Conservation (phyloP, 2,329 filamentous ascomycete genomes). For the Trichophyton verrucosum region DNA sequence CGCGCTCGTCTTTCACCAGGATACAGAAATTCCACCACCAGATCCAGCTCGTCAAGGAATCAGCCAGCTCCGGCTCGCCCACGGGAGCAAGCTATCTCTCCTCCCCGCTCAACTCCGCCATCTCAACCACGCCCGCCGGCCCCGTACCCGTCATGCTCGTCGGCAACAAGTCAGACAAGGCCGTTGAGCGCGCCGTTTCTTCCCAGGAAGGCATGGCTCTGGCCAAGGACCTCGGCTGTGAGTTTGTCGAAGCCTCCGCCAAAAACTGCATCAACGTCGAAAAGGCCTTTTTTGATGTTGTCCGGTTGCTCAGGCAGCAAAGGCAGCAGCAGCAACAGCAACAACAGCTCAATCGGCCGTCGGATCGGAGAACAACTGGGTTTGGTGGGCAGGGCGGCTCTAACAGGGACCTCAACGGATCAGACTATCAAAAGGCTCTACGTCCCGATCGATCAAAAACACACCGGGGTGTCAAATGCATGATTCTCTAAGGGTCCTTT, state of each 20-base stretch:
- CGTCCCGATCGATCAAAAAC: slow-evolving; percentile 27
- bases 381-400: slow-evolving; percentile 18
- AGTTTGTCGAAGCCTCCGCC: slow-evolving; percentile 92
- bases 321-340: slow-evolving; percentile 42
- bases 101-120: slow-evolving; percentile 38
- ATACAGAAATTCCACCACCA: slow-evolving; percentile 95
- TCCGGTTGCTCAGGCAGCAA: slow-evolving; percentile 76
- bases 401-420: slow-evolving; percentile 16
- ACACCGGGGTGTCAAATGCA: slow-evolving; percentile 28
- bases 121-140: slow-evolving; percentile 41
- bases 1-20: slow-evolving; percentile 82
- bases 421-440: slow-evolving; percentile 30
- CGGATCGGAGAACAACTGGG: slow-evolving; percentile 28
- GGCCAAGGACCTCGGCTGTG: slow-evolving; percentile 82
- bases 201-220: slow-evolving; percentile 90
- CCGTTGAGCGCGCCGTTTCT: slow-evolving; percentile 90
- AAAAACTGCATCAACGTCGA: slow-evolving; percentile 98
- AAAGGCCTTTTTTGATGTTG: slow-evolving; percentile 97
- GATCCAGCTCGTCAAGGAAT: slow-evolving; percentile 95
- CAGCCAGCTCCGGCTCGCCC: slow-evolving; percentile 45
- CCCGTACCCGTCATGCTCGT: slow-evolving; percentile 89
- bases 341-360: slow-evolving; percentile 17
- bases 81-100: slow-evolving; percentile 38
- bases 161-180: slow-evolving; percentile 94
- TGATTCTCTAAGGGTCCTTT: slow-evolving; percentile 25